Conservation (phyloP, 805 yeast species). For the Starmerella bombicola region DNA sequence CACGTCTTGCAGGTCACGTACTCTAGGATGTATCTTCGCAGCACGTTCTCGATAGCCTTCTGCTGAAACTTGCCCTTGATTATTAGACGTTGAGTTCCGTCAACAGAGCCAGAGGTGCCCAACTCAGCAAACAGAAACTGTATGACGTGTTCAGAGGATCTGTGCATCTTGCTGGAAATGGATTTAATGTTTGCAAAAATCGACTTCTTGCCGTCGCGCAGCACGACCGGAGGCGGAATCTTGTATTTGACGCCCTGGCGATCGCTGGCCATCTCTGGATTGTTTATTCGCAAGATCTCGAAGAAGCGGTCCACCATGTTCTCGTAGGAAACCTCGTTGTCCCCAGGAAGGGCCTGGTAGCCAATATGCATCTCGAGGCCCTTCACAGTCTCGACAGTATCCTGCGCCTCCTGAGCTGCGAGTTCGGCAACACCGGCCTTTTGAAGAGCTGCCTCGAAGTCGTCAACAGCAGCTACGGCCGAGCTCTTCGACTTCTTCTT, state of each 20-base stretch:
- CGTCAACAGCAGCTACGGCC: slow-evolving; percentile 48
- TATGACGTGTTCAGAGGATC: slow-evolving; percentile 93
- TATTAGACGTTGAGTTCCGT: slow-evolving; percentile 92
- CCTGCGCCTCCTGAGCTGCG: slow-evolving; percentile 19
- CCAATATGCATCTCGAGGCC: slow-evolving; percentile 18
- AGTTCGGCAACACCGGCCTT: slow-evolving; percentile 65
- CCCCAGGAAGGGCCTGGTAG: slow-evolving; percentile 14
- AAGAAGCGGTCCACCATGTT: slow-evolving; percentile 75
- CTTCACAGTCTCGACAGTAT: slow-evolving; percentile 17
- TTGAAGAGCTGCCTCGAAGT: slow-evolving; percentile 79
- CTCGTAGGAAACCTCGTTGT: slow-evolving; percentile 46
- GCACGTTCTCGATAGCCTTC: slow-evolving; percentile 89
- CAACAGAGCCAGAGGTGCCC: slow-evolving; percentile 99
- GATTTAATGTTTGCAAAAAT: slow-evolving; percentile 92
- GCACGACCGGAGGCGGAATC: slow-evolving; percentile 94
- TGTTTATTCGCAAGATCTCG: slow-evolving; percentile 72
- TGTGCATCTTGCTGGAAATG: slow-evolving; percentile 83
- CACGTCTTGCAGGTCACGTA: slow-evolving; percentile 98
- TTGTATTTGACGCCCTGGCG: slow-evolving; percentile 82
- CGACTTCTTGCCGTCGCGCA: slow-evolving; percentile 97
- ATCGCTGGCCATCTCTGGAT: slow-evolving; percentile 98
- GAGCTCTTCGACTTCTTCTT: slow-evolving; percentile 70
- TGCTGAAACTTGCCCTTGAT: slow-evolving; percentile 98
- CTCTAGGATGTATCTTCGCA: slow-evolving; percentile 91
- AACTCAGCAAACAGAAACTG: slow-evolving; percentile 94